Evolutionary conservation across 768 basidiomycete species (phyloP), one percentile per base, ranked within the genome.

Genomic region (Boletus sp.): DNA sequence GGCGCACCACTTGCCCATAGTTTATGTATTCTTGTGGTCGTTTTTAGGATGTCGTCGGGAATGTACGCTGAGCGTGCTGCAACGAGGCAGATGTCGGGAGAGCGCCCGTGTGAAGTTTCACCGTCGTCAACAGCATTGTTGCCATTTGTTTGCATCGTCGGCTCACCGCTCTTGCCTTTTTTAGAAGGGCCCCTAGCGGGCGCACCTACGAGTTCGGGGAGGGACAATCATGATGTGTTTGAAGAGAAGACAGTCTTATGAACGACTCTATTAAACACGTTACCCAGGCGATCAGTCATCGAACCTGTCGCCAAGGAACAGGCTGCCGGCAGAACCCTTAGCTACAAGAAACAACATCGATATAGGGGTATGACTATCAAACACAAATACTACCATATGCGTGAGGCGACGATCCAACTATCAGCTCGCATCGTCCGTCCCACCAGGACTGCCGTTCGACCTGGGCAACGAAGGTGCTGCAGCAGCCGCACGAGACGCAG

Each of bases 1-100:
- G n/a, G 69, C 77, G 61, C 61, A 87, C 87, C 86, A 89, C 84
- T 84, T 85, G 58, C 87, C 88, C 88, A 90, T 90, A 65, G 65
- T 68, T 54, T 50, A 39, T 35, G 52, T 53, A 24, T 24, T 24
- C 24, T 24, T 24, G 24, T 24, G 24, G 24, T 58, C 40, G 57
- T 49, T 52, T 46, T 50, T 40, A 40, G 45, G 37, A 1, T 14
- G 44, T 51, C 46, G 61, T 52, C 54, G 61, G 50, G 51, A 47
- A 47, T 24, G 24, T 24, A 24, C 24, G 24, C 24, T 24, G 24
- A 24, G 24, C 24, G 24, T 24, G 24, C 57, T 49, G 59, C 61
- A 61, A 71, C 70, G 65, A 70, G 68, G 63, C 70, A 50, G 52
- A 55, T 59, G 56, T 62, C 57, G 64, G 62, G 53, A 39, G 29